Evolutionary conservation across 129 eudicot genomes (phyloP), one percentile per base, ranked within the genome.

Genomic region (Chrysanthemum lavandulifolium): DNA sequence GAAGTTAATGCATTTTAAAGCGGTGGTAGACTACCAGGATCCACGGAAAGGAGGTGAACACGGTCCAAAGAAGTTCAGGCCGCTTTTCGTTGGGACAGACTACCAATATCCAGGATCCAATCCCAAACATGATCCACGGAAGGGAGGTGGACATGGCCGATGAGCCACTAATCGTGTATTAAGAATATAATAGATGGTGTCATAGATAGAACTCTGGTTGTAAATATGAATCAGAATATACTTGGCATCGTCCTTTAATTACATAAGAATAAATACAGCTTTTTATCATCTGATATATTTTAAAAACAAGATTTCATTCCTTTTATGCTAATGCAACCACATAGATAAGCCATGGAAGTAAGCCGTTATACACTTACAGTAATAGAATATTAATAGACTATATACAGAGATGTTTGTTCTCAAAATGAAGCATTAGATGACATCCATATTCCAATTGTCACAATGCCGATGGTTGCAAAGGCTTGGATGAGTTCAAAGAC

Each of bases 401-500:
- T 85, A 67, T 87, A 90, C 91, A 85, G 25, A 14, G 66, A 68
- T 68, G 36, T 48, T 73, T 13, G 54, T 58, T 76, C 54, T 82
- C 78, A 84, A 57, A 72, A 81, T 36, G 84, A 72, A 48, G 88
- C 82, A 71, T 74, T 65, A 71, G 96, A 86, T 75, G 94, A 81
- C 77, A 90, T 75, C 97, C 99, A 90, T 68, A 95, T 84, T 61
- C 99, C 99, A 72, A 86, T 50, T 36, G 96, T 82, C 68, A 95
- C 96, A 19, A 90, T 61, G 29, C 92, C 85, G 60, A 95, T 43
- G 19, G 99, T 95, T 25, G 87, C 97, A 82, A 95, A 75, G 69
- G 99, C 97, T 78, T 95, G 99, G 36, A 84, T 94, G 33, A 95
- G 58, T 71, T 95, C 99, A 33, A 40, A 68, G 71, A 83, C 78